These are phyloP conservation scores for Ehretia macrophylla DNA, from an alignment of 257 asterid genomes.

Conservation along the genomic window DNA sequence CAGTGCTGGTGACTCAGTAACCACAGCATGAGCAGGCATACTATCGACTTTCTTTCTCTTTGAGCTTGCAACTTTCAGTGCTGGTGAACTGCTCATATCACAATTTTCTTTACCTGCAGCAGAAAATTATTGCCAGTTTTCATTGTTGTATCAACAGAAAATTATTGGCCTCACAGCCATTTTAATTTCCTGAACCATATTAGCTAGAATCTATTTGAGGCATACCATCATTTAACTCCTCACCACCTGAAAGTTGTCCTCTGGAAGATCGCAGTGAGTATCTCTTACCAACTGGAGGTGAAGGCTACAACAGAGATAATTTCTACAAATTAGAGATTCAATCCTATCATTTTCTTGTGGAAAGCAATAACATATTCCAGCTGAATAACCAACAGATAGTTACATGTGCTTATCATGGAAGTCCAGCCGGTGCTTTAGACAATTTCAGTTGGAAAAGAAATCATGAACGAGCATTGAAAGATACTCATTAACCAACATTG, in stretches of 20 bases:
- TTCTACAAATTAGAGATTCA: slow-evolving; percentile 16
- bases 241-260: slow-evolving; percentile 16
- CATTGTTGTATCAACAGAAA: slow-evolving; percentile 10
- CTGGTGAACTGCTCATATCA: slow-evolving; percentile 11
- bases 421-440: too few relatives aligned
- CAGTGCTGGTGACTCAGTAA: background rate
- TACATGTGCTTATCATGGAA: too few relatives aligned
- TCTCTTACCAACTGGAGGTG: slow-evolving; percentile 24
- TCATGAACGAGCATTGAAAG: too few relatives aligned
- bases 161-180: background rate
- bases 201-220: background rate
- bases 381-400: too few relatives aligned
- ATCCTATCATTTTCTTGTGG: background rate
- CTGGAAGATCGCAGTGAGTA: slow-evolving; percentile 9
- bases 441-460: too few relatives aligned
- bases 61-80: slow-evolving; percentile 13
- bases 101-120: slow-evolving; percentile 31
- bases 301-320: slow-evolving; percentile 31
- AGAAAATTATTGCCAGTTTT: too few relatives aligned
- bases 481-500: too few relatives aligned
- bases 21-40: background rate
- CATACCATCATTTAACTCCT: slow-evolving; percentile 31
- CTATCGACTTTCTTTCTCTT: background rate
- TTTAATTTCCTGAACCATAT: background rate
- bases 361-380: background rate